These are phyloP conservation scores for Rhodofomes roseus DNA, from an alignment of 1,284 basidiomycete species.

Conservation along the genomic window DNA sequence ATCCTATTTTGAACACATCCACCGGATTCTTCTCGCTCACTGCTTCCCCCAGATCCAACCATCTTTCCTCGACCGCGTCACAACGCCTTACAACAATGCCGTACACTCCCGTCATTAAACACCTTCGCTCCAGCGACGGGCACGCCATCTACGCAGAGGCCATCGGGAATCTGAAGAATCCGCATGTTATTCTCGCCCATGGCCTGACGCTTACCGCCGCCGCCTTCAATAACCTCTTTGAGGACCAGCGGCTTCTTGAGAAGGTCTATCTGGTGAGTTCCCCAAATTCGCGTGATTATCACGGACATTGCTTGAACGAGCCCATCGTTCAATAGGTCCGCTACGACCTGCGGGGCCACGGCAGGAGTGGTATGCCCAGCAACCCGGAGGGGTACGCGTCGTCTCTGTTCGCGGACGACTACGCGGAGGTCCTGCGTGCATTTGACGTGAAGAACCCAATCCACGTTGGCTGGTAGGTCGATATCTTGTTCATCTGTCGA, in stretches of 20 bases:
- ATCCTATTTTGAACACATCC: too few relatives aligned
- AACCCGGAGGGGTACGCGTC: constrained; percentile 18
- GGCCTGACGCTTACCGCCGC: constrained; percentile 29
- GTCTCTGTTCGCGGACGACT: constrained; percentile 24
- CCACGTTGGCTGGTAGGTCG: constrained; percentile 25
- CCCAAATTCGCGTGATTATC: neutral
- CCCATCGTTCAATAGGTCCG: too few relatives aligned
- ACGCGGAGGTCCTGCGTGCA: constrained; percentile 20
- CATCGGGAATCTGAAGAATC: constrained; percentile 32
- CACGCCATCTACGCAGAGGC: constrained; percentile 31
- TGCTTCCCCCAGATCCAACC: too few relatives aligned
- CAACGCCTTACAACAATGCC: constrained; percentile 3
- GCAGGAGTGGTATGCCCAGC: constrained; percentile 22
- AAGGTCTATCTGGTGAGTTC: constrained; percentile 32
- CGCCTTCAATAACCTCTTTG: constrained; percentile 33
- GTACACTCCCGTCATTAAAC: constrained; percentile 11
- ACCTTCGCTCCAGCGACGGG: constrained; percentile 19
- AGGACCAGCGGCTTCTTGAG: constrained; percentile 24
- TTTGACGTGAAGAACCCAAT: constrained; percentile 23
- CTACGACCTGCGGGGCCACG: constrained; percentile 31
- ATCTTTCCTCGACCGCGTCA: too few relatives aligned
- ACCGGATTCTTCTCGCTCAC: too few relatives aligned
- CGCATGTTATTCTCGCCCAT: constrained; percentile 37
- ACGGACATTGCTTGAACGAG: too few relatives aligned
- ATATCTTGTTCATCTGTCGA: neutral